Base-by-base conservation (phyloP, 75 land plant species). In the Gnetum montanum region DNA sequence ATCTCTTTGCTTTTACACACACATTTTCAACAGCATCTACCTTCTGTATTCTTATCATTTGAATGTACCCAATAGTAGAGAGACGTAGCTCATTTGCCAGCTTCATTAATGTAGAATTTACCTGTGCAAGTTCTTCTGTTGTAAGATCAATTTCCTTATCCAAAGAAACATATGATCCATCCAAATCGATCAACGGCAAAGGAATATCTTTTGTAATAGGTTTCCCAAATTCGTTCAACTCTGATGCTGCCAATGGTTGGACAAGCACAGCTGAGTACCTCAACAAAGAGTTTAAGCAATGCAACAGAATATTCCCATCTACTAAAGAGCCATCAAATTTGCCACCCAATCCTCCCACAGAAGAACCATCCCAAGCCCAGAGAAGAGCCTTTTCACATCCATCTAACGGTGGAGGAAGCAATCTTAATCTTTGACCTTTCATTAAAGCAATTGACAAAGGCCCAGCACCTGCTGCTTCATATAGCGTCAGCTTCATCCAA, bases 281-380 rank as follows among this genome's bases (percentile, higher is more conserved):
- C 2, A 95, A 71, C 40, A 95, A 71, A 29, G 85, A 74, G 54
- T 95, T 95, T 57, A 95, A 60, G 66, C 96, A 90, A 58, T 95
- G 99, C 65, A 95, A 62, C 13, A 95, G 88, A 60, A 95, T 65
- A 30, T 61, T 69, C 46, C 99, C 99, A 54, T 80, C 83, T 8
- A 95, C 90, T 37, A 95, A 55, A 49, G 85, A 80, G 8, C 99
- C 99, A 64, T 90, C 99, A 72, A 76, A 90, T 60, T 86, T 90
- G 43, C 97, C 88, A 46, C 99, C 99, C 35, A 90, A 46, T 5
- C 91, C 96, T 61, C 91, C 91, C 43, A 78, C 61, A 12, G 70
- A 54, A 45, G 74, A 73, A 22, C 91, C 91, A 78, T 95, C 99
- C 99, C 99, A 95, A 25, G 92, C 70, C 99, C 99, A 95, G 46